Base-by-base conservation (phyloP, 2,329 filamentous ascomycete genomes). In the Colletotrichum coccodes region DNA sequence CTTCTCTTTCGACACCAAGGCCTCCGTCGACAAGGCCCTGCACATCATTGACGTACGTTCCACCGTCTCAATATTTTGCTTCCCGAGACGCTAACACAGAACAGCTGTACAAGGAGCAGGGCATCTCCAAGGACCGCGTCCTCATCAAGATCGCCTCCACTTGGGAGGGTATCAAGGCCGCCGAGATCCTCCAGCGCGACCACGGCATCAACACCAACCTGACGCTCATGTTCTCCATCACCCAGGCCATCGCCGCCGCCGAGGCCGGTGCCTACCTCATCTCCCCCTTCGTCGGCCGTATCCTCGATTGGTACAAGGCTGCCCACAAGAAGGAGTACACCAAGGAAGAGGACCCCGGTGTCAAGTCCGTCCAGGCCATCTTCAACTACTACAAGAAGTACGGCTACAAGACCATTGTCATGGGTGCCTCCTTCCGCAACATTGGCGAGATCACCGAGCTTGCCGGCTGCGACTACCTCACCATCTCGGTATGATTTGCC, bases 381-480 rank as follows among this genome's bases (percentile, higher is more conserved):
- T 99, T 92, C 91, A 96, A 99, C 90, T 99, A 99, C 93, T 99
- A 99, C 92, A 99, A 99, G 94, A 98, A 98, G 90, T 94, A 87
- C 83, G 94, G 93, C 83, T 98, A 99, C 92, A 97, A 97, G 78
- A 99, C 96, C 83, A 98, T 98, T 77, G 96, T 99, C 85, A 99
- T 99, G 96, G 96, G 96, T 79, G 96, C 96, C 75, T 98, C 95
- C 46, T 99, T 99, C 94, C 91, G 96, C 82, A 98, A 92, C 88
- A 86, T 86, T 72, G 96, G 96, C 79, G 96, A 99, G 88, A 97
- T 99, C 84, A 98, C 94, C 54, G 96, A 99, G 89, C 90, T 99
- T 71, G 95, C 95, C 80, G 96, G 96, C 80, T 98, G 95, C 82
- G 96, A 99, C 85, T 99, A 99, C 89, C 88, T 99, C 78, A 99